Percentiles rank a stretch among this genome's conserved stretches.
phyloP scores from a whole-genome alignment of 768 basidiomycete species.

The Cystofilobasidium macerans region DNA sequence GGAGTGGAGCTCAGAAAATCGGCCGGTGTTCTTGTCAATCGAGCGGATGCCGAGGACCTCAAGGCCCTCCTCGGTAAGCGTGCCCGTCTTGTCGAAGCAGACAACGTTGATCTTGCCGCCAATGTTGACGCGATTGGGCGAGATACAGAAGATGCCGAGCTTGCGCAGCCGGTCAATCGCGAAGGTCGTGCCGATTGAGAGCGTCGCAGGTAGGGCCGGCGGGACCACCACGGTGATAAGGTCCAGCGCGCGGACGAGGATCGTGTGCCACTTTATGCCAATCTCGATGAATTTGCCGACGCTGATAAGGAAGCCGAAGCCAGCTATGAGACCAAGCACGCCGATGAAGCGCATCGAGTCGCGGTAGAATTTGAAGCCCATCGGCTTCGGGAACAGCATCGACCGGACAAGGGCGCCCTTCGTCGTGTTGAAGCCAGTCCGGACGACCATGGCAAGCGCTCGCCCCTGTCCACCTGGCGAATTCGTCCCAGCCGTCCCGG shows the following conservation, averaged over 20 bases:
- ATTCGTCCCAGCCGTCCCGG: conserved; percentile 43
- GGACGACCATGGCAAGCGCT: conserved; percentile 68
- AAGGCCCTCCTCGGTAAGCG: conserved; percentile 91
- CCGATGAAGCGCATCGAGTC: conserved; percentile 58
- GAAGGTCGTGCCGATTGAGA: conserved; percentile 95
- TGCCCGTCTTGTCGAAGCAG: conserved; percentile 98
- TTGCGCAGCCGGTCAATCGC: conserved; percentile 79
- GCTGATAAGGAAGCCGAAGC: conserved; percentile 74
- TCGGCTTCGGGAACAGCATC: conserved; percentile 97
- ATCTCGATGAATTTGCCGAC: conserved; percentile 84
- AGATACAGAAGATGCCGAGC: conserved; percentile 85
- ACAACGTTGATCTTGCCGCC: conserved; percentile 93
- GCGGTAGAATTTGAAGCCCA: conserved; percentile 92
- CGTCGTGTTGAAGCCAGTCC: conserved; percentile 93
- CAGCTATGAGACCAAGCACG: conserved; percentile 82
- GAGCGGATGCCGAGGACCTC: conserved; percentile 90
- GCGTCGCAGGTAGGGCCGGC: conserved; percentile 88
- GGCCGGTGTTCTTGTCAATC: conserved; percentile 58
- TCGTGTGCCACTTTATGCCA: conserved; percentile 83
- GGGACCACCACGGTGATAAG: conserved; percentile 95
- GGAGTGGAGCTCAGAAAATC: conserved; percentile 81
- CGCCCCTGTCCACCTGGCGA: conserved; percentile 41
- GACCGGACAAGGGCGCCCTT: conserved; percentile 91
- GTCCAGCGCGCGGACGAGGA: conserved; percentile 81
- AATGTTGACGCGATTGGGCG: conserved; percentile 87